Evolutionary conservation across 495 filamentous ascomycete species (phyloP), one percentile per base, ranked within the genome.

Genomic region (Coniosporium apollinis): DNA sequence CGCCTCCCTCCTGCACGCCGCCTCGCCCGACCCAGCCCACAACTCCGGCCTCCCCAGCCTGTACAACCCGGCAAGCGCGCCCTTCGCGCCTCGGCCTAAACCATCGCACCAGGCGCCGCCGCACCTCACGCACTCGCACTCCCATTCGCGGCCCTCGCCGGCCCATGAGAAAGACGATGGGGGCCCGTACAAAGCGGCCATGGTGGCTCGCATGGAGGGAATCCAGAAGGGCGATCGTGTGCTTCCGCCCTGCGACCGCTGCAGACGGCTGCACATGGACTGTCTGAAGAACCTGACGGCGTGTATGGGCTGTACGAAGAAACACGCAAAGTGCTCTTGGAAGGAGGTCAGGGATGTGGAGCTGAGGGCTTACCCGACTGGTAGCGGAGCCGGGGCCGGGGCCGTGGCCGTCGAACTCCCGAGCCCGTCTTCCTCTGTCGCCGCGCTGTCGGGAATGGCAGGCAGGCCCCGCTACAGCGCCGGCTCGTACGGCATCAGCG

Each of bases 301-400:
- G 16, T 92, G 83, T 51, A 67, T 79, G 54, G 81, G 79, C 22
- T 92, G 83, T 55, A 89, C 83, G 1, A 81, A 79, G 54, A 86
- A 87, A 55, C 82, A 89, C 48, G 79, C 80, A 10, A 84, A 79
- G 41, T 92, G 83, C 52, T 71, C 67, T 16, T 92, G 82, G 82
- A 75, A 72, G 40, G 71, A 76, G 36, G 67, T 86, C 31, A 74
- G 69, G 24, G 72, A 82, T 30, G 70, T 74, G 0, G 83, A 89
- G 48, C 43, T 83, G 2, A n/a, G n/a, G n/a, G n/a, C n/a, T n/a
- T n/a, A n/a, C n/a, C 43, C n/a, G n/a, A n/a, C n/a, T n/a, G n/a
- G n/a, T n/a, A n/a, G n/a, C n/a, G n/a, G n/a, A n/a, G n/a, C n/a
- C n/a, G n/a, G n/a, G n/a, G n/a, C n/a, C n/a, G n/a, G n/a, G n/a